phyloP scores from a whole-genome alignment of 441 rosid species.

The Arabidopsis hybrid region DNA sequence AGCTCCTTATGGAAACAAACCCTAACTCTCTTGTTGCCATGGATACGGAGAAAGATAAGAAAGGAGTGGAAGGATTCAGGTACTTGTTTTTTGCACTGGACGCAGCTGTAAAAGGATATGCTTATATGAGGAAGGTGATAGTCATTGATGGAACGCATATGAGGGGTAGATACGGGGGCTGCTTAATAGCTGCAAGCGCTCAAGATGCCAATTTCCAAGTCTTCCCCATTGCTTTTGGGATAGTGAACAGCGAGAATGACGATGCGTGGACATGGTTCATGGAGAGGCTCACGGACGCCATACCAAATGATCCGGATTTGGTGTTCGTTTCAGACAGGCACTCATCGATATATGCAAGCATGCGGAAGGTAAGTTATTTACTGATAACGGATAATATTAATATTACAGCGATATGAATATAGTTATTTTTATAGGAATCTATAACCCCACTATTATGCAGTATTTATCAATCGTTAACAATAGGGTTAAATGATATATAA shows the following conservation, averaged over 20 bases:
- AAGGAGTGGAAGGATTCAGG: not conserved
- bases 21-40: not conserved
- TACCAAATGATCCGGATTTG: not conserved
- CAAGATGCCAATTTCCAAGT: not conserved
- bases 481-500: too few relatives aligned
- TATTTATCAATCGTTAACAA: too few relatives aligned
- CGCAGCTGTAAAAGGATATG: not conserved
- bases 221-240: not conserved
- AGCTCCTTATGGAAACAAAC: not conserved
- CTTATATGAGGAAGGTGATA: not conserved
- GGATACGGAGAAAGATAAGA: rapidly evolving
- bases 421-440: too few relatives aligned
- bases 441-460: too few relatives aligned
- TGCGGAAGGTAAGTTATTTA: too few relatives aligned
- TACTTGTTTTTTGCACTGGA: not conserved
- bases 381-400: too few relatives aligned
- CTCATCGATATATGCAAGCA: too few relatives aligned
- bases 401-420: too few relatives aligned
- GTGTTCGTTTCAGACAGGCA: too few relatives aligned
- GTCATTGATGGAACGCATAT: not conserved
- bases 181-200: not conserved
- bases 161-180: not conserved
- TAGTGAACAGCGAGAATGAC: not conserved
- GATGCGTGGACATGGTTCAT: not conserved
- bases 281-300: not conserved